Percentiles rank a stretch among this genome's conserved stretches.
Conservation (phyloP, 2,329 filamentous ascomycete genomes). For the Diplodia corticola region DNA sequence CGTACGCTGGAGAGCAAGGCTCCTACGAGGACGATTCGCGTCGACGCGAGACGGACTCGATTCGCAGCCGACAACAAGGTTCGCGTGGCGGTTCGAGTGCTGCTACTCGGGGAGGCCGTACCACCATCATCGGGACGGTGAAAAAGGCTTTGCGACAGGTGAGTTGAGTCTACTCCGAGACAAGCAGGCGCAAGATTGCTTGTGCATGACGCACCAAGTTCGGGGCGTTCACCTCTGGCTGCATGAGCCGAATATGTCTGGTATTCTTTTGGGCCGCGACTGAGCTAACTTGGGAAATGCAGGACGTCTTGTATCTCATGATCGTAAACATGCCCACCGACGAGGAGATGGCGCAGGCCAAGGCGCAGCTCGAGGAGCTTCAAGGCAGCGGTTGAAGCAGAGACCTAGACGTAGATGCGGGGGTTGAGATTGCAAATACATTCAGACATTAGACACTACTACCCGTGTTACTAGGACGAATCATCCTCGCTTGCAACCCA, state of each 20-base stretch:
- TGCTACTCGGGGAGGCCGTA: not conserved
- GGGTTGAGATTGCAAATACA: no score
- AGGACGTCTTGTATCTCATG: conserved; percentile 31
- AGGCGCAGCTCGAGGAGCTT: not conserved
- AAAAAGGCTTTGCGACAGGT: conserved; percentile 16
- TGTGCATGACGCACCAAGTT: not conserved
- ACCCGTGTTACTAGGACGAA: no score
- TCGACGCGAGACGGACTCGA: not conserved
- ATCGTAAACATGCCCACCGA: conserved; percentile 32
- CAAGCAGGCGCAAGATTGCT: not conserved
- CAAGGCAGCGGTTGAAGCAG: not conserved
- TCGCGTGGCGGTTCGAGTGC: not conserved
- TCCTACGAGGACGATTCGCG: not conserved
- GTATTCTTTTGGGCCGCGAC: not conserved
- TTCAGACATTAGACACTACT: no score
- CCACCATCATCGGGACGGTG: conserved; percentile 2
- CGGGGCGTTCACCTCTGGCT: not conserved
- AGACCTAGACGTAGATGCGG: no score
- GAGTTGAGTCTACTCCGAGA: not conserved
- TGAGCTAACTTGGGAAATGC: not conserved
- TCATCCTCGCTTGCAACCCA: no score
- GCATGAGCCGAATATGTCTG: not conserved
- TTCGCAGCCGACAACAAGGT: not conserved
- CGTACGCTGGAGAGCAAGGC: not conserved
- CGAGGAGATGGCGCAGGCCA: conserved; percentile 26